Base-by-base conservation (phyloP, 495 filamentous ascomycete genomes). In the Aspergillus carlsbadensis region DNA sequence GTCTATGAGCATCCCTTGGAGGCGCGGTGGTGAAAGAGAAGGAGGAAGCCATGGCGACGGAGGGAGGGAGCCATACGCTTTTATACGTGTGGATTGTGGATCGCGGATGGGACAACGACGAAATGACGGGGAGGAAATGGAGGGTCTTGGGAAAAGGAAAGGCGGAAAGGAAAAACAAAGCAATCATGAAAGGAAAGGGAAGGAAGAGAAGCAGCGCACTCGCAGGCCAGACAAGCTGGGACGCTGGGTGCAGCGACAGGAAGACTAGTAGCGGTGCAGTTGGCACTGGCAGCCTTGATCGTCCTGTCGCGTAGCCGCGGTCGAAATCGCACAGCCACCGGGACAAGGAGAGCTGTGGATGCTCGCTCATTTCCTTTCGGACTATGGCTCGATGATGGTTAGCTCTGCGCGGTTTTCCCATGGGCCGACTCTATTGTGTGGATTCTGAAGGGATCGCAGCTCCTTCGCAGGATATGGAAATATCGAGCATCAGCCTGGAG, bases 1-100 rank as follows among this genome's bases (percentile, higher is more conserved):
- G 77, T 91, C 81, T 75, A 91, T 91, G 71, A 92, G 77, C 89
- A 92, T 92, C 60, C 70, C 71, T 72, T 63, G 61, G 22, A 50
- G 55, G 45, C 31, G 18, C 34, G 40, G 33, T 35, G 31, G 31
- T 49, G 26, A 35, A 47, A 39, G 24, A 50, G 34, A 43, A 11
- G 18, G 13, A 39, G 31, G 26, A 24, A 13, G 49, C 15, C 54
- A 56, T 47, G 35, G 42, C 35, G 49, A 54, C 18, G 39, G 49
- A n/a, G 50, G 40, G 26, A 33, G 52, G 39, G 33, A 17, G 52
- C 26, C 13, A 35, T 13, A 34, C 36, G 36, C 48, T 8, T 63
- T 59, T 58, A 59, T 60, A 56, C 15, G 46, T 40, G 37, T 36
- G 40, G 46, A 43, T 34, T 43, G 56, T 52, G 36, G 41, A 45